Evolutionary conservation across 345 rosid species (phyloP), one percentile per base, ranked within the genome.

Genomic region (Syzygium aqueum): DNA sequence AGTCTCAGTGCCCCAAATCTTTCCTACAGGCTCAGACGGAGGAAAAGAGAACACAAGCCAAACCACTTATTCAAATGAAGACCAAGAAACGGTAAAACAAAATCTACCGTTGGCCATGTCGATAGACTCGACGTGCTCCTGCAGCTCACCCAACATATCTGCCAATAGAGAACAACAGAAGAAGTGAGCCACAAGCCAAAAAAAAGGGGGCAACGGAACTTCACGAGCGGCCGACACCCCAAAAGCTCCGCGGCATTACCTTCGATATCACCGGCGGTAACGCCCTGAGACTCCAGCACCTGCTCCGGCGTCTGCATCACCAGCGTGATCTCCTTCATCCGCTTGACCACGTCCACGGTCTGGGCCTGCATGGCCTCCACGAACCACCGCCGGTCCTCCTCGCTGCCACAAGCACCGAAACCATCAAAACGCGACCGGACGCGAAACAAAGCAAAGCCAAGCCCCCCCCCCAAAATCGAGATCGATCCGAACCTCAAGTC

Each of bases 351-450:
- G 88, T 95, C 98, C 77, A 95, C 90, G 5, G 87, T 93, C 85
- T 95, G 96, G 53, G 93, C 84, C 91, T 97, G 99, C 98, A 97
- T 94, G 43, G 99, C 98, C 91, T 96, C 98, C 98, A 94, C 93
- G 85, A 97, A 97, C 99, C 98, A 97, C 91, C 33, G 94, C 86
- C 94, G 88, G 90, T 96, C 98, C 89, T 97, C 98, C 93, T 96
- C 98, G 56, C 98, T 97, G 85, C 23, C 43, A 63, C 43, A 82
- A 33, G 50, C 77, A 33, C 3, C 67, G 52, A 40, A 27, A 30
- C 21, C 87, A 53, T 3, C 37, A 73, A 73, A 43, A 85, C 11
- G 40, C n/a, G 13, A 28, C 30, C 7, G 30, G 28, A 86, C 30
- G 54, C 33, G 19, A 86, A 59, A 25, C 53, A 15, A 5, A 23